These are phyloP conservation scores for Aspergillus sp. DNA, from an alignment of 2,329 filamentous ascomycete species.

Conservation along the genomic window DNA sequence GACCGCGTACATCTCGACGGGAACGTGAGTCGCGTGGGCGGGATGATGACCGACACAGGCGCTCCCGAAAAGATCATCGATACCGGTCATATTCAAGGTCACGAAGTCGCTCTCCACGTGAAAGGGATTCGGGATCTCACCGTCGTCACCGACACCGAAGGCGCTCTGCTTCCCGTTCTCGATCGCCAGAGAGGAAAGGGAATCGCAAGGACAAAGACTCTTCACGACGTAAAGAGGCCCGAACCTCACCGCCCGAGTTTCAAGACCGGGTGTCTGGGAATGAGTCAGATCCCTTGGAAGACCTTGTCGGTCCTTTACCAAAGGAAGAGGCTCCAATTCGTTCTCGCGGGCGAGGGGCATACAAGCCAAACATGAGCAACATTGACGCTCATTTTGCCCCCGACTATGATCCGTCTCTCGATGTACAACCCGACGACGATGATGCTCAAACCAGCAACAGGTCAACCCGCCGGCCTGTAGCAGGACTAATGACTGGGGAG, in stretches of 20 bases:
- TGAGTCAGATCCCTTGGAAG: conserved; percentile 70
- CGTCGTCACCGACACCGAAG: conserved; percentile 15
- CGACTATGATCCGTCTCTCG: conserved; percentile 56
- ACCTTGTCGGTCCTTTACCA: conserved; percentile 71
- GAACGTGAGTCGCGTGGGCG: conserved; percentile 22
- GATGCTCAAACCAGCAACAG: conserved; percentile 62
- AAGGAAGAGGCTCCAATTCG: conserved; percentile 46
- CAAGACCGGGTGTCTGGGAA: conserved; percentile 18
- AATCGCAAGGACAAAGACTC: conserved; percentile 12
- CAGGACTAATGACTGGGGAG: conserved; percentile 48
- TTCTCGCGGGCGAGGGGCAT: conserved; percentile 70
- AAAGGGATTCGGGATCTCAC: conserved; percentile 11
- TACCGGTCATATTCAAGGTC: conserved; percentile 23
- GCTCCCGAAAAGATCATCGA: conserved; percentile 15
- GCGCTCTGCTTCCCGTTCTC: conserved; percentile 21
- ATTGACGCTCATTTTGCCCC: conserved; percentile 81
- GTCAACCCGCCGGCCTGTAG: conserved; percentile 41
- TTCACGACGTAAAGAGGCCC: neutral
- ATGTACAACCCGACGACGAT: conserved; percentile 40
- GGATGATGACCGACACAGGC: conserved; percentile 17
- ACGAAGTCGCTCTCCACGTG: conserved; percentile 22
- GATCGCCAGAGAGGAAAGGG: conserved; percentile 16
- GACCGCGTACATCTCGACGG: conserved; percentile 24
- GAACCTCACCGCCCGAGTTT: neutral
- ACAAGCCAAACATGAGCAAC: conserved; percentile 56